Evolutionary conservation across 352 stramenopile genomes (phyloP), one percentile per base, ranked within the genome.

Genomic region (Phytophthora kernoviae): DNA sequence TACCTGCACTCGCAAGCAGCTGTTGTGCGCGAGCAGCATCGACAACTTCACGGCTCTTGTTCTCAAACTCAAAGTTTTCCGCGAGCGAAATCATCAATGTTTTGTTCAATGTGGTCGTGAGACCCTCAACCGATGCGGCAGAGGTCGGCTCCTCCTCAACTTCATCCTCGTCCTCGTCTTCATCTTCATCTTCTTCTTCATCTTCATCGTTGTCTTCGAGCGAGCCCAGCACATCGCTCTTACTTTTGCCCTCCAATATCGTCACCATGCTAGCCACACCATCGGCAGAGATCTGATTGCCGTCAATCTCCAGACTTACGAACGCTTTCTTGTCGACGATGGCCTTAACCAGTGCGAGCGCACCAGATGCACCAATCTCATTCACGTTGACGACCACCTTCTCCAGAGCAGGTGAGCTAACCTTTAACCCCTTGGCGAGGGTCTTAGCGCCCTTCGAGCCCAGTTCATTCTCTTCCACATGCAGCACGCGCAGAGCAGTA

Each of bases 391-490:
- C 70, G 11, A 96, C 80, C 36, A 98, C 58, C 76, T 84, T 92
- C 60, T 95, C 74, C 39, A 98, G 70, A 33, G 24, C 36, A 43
- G 66, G 75, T 9, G 66, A 61, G 53, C 67, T 65, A n/a, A 50
- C 68, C 62, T 74, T 80, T 60, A 98, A 68, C 4, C 78, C 81
- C 37, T 77, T 77, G 0, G 87, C 89, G 51, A 98, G 80, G 12
- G 54, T 42, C 58, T 81, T 81, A 4, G 88, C 81, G 4, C 93
- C 95, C n/a, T 74, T 83, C 12, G 86, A 96, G 40, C 77, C 86
- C 17, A 98, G 84, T 70, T 98, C 90, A 73, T 98, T 98, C 62
- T 98, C 94, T 57, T 98, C 92, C 24, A 98, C 53, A 47, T 93
- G 80, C 32, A 98, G 68, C 48, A 88, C 73, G 59, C 84, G 87